Evolutionary conservation across 371 early-diverging fungal genomes (phyloP), one percentile per base, ranked within the genome.

Genomic region (Mucor plumbeus): DNA sequence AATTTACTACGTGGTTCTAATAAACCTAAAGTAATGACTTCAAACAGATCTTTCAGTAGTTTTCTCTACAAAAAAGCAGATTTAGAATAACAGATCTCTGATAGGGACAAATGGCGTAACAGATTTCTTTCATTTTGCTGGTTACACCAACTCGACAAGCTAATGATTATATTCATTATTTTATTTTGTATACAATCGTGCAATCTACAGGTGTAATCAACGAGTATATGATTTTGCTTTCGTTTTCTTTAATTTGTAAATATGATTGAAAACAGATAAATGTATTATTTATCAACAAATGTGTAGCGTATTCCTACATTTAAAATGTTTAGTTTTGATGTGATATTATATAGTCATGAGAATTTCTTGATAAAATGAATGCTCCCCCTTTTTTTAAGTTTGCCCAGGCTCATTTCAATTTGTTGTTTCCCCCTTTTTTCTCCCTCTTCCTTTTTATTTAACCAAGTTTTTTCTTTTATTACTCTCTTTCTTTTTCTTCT

Each of bases 361-460:
- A 50, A 50, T 21, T 19, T 44, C 7, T 6, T 17, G 44, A 17
- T 44, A 3, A 26, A 26, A 38, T 38, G 4, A 9, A 7, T 38
- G 38, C 38, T 38, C 9, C 26, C 50, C 50, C 50, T 19, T 50
- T 50, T 21, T 50, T 50, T 50, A 50, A 19, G 50, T 50, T 50
- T 50, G 50, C 50, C 50, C 50, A 50, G 50, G 50, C 8, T 10
- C 50, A 57, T 21, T 58, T 58, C 39, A 19, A 59, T 31, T 15
- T 59, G 34, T 10, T 56, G 44, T 34, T 56, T 64, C 21, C 4
- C 59, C 59, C 65, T 40, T 66, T 31, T 43, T 54, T 54, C 36
- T 55, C 41, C 41, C 39, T 36, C 9, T n/a, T 50, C 40, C 33
- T 61, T 50, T 36, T 36, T 50, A 50, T 50, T 50, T 50, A 50